Base-by-base conservation (phyloP, 2,329 filamentous ascomycete species). In the Lachnellula cervina region DNA sequence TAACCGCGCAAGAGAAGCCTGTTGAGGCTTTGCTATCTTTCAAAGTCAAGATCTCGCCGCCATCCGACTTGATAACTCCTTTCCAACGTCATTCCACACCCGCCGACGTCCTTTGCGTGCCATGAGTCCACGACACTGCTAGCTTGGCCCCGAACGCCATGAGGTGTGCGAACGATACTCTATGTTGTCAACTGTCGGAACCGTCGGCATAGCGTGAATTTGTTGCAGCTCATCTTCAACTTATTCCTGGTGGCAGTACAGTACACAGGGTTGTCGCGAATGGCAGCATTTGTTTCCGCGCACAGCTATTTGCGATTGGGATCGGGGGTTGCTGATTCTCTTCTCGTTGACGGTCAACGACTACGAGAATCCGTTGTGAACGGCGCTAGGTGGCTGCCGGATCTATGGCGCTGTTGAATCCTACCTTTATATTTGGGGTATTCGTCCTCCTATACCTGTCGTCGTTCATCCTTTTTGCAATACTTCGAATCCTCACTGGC, bases 401-500 rank as follows among this genome's bases (percentile, higher is more conserved):
- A 50, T 58, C 59, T 53, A 58, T 87, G 84, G 83, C 84, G 68
- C 79, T 86, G 65, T 75, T 86, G 64, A 84, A 81, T 68, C 87
- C 87, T 65, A 89, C 93, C 64, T 96, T 96, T 71, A 76, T 97
- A 62, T 83, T 96, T 68, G 93, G 93, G 71, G 79, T 96, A 65
- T 68, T 92, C 70, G 84, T 97, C 66, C 81, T 97, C 62, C 77
- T 90, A 59, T 99, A 97, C 76, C 82, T 99, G 45, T 88, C 85
- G 59, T 91, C 93, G 59, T 99, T 99, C 70, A 86, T 99, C 58
- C 73, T 97, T 57, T 96, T 99, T 72, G 94, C 94, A 67, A 82
- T 97, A 65, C 76, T 99, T 61, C 90, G 94, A 64, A 92, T 97
- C 65, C 79, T 93, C 59, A 97, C 93, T 37, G 94, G 94, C 59